Percentiles rank a stretch among this genome's conserved stretches.
phyloP scores from a whole-genome alignment of 2,329 filamentous ascomycete species.

The Trichoderma lentiforme region DNA sequence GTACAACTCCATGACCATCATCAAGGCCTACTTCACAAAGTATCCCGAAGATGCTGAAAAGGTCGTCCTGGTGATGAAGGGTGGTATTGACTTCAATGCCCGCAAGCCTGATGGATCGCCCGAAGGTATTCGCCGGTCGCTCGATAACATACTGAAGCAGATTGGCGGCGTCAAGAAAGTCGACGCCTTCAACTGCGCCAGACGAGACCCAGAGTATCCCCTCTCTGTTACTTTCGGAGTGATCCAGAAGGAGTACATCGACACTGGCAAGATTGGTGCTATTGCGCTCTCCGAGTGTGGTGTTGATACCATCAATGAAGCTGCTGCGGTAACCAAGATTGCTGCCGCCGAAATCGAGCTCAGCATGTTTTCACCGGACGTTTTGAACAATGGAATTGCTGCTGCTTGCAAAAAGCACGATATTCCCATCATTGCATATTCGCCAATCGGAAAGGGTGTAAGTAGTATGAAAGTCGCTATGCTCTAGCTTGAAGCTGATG shows the following conservation, averaged over 20 bases:
- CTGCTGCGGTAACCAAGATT: conserved; percentile 42
- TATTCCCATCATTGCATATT: conserved; percentile 71
- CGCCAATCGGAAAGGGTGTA: conserved; percentile 26
- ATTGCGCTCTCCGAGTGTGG: conserved; percentile 51
- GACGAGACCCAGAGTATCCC: conserved; percentile 50
- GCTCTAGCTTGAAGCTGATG: conserved; percentile 11
- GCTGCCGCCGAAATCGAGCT: conserved; percentile 54
- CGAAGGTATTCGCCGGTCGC: conserved; percentile 51
- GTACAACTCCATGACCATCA: conserved; percentile 56
- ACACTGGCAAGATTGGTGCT: conserved; percentile 50
- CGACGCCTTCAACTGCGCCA: conserved; percentile 58
- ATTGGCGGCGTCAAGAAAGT: conserved; percentile 55
- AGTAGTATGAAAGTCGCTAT: conserved; percentile 18
- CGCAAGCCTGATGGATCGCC: conserved; percentile 49
- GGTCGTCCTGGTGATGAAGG: conserved; percentile 62
- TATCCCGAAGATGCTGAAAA: conserved; percentile 62
- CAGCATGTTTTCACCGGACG: conserved; percentile 47
- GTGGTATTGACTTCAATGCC: conserved; percentile 39
- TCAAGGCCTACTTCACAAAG: conserved; percentile 60
- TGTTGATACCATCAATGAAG: conserved; percentile 48
- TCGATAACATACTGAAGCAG: conserved; percentile 53
- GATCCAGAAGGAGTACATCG: conserved; percentile 48
- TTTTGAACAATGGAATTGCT: conserved; percentile 50
- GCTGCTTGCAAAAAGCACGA: conserved; percentile 57
- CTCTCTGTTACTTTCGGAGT: conserved; percentile 43